Evolutionary conservation across 164 flowering plant species (phyloP), one percentile per base, ranked within the genome.

Genomic region (Stephania japonica): DNA sequence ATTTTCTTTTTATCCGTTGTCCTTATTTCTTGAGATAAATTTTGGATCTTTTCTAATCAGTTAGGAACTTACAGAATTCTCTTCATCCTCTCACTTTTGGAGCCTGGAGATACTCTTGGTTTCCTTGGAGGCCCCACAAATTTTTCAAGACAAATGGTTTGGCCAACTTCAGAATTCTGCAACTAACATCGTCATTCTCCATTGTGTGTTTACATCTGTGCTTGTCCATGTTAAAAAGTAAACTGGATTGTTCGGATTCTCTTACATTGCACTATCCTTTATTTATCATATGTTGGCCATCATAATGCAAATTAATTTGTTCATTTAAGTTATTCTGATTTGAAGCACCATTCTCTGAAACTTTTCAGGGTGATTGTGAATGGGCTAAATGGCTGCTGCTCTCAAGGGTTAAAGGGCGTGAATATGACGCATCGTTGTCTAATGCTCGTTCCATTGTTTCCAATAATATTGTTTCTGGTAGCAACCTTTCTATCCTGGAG

Each of bases 331-430:
- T 19, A 59, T 24, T 59, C 10, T 47, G 53, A 7, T 9, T 59
- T 59, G 23, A 59, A 59, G 21, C 23, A 19, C 21, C 9, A 9
- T 59, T 21, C 64, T 19, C n/a, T 59, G 64, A 43, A 68, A 43
- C 56, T 80, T 72, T 74, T 50, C 87, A 96, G 98, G 97, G 93
- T 69, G 94, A 92, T 69, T 86, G 87, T 80, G 88, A 88, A 44
- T 90, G 97, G 99, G 95, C 92, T 67, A 90, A 85, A 73, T 96
- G 97, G 98, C 79, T 96, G 85, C 86, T 96, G 26, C 77, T 90
- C 1, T 85, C 90, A 50, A 87, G 94, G 84, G 71, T 88, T 49
- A 89, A 85, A 73, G 98, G 98, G 59, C 76, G 73, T 70, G 99
- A 93, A 81, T 96, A 89, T 80, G 97, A 96, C 67, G 94, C 99